phyloP scores from a whole-genome alignment of 2,329 filamentous ascomycete genomes.

The Colletotrichum magnum region DNA sequence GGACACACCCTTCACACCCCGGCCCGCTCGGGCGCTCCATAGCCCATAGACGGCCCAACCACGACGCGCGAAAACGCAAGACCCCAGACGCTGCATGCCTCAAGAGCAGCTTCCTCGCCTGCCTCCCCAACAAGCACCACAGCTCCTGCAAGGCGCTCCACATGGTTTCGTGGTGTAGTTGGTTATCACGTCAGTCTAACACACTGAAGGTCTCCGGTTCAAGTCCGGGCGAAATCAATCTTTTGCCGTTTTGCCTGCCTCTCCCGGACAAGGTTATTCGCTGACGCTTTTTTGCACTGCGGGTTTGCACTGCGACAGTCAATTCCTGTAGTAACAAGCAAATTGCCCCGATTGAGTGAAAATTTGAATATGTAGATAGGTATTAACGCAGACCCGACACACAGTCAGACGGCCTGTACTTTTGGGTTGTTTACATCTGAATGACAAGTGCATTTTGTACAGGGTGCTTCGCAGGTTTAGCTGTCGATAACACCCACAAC shows the following conservation, averaged over 20 bases:
- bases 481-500: constrained; percentile 69
- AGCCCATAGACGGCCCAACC: not conserved
- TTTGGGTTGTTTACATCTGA: not conserved
- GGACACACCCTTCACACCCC: not conserved
- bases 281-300: too few species aligned
- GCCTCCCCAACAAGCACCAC: rapidly evolving
- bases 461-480: not conserved
- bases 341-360: too few species aligned
- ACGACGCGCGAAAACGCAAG: not conserved
- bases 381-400: not conserved
- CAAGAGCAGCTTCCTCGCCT: not conserved
- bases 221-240: constrained; percentile 41
- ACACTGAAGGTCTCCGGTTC: constrained; percentile 49
- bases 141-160: constrained; percentile 1
- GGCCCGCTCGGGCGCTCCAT: too few species aligned
- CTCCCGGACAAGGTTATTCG: too few species aligned
- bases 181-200: constrained; percentile 66
- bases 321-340: too few species aligned
- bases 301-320: too few species aligned
- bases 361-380: too few species aligned
- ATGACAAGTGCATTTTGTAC: not conserved
- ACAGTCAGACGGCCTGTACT: not conserved
- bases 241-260: not conserved
- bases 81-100: not conserved
- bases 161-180: constrained; percentile 52